phyloP scores from a whole-genome alignment of 2,329 filamentous ascomycete genomes.

The Pseudogymnoascus sp. region DNA sequence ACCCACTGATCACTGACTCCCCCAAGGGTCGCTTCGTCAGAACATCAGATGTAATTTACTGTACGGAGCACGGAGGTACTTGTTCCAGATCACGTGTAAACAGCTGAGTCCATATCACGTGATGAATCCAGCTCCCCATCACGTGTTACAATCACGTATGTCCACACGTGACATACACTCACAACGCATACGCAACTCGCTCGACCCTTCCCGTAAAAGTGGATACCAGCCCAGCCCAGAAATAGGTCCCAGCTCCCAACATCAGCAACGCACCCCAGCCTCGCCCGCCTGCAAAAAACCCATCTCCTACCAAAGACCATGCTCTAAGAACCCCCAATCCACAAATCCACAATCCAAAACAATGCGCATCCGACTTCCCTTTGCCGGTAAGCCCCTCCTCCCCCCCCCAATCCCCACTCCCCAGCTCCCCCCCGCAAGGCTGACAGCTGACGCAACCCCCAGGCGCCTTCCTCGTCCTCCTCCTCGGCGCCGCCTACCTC shows the following conservation, averaged over 20 bases:
- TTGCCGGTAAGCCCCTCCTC: slow-evolving; percentile 59
- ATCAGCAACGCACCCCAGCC: background rate
- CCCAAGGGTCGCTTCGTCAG: slow-evolving; percentile 8
- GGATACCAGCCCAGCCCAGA: background rate
- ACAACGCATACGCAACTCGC: background rate
- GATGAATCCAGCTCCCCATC: no score
- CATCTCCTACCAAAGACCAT: no score
- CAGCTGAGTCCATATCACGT: no score
- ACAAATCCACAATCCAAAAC: slow-evolving; percentile 11
- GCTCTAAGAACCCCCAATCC: background rate
- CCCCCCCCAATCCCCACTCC: slow-evolving; percentile 9
- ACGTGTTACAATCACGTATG: no score
- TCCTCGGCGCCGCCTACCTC: slow-evolving; percentile 68
- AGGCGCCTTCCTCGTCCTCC: slow-evolving; percentile 63
- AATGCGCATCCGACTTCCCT: slow-evolving; percentile 83
- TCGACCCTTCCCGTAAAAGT: background rate
- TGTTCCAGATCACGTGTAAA: background rate
- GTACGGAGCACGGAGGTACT: background rate
- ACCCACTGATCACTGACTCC: slow-evolving; percentile 4
- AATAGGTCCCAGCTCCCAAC: background rate
- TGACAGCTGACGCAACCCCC: slow-evolving; percentile 14
- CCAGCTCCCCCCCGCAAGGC: background rate
- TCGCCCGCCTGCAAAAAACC: background rate
- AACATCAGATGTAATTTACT: slow-evolving; percentile 8
- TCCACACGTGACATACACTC: background rate